Evolutionary conservation across 2,329 filamentous ascomycete genomes (phyloP).

Genomic region (Knufia fluminis): DNA sequence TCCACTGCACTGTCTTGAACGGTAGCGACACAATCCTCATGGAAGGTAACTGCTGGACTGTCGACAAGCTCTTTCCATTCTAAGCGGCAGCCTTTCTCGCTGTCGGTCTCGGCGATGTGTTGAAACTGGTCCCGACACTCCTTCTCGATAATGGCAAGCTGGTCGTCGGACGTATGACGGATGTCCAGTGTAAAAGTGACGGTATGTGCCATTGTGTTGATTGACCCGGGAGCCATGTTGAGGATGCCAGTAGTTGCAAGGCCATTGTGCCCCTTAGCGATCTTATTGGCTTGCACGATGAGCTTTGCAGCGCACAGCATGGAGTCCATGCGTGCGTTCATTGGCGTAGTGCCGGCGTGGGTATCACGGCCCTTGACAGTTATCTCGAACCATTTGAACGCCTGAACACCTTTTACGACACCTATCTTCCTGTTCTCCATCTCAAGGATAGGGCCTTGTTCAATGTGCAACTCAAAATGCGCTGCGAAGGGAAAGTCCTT

Average conservation of each 20-base stretch:
- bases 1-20: slow-evolving; percentile 52
- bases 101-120: slow-evolving; percentile 17
- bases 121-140: slow-evolving; percentile 18
- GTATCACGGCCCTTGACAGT: slow-evolving; percentile 58
- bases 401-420: slow-evolving; percentile 64
- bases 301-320: slow-evolving; percentile 59
- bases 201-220: slow-evolving; percentile 47
- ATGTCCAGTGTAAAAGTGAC: slow-evolving; percentile 20
- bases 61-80: slow-evolving; percentile 23
- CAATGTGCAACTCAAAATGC: slow-evolving; percentile 79
- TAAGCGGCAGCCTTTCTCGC: slow-evolving; percentile 21
- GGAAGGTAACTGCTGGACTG: slow-evolving; percentile 50
- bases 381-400: slow-evolving; percentile 65
- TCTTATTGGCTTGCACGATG: slow-evolving; percentile 57
- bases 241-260: slow-evolving; percentile 64
- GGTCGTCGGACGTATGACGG: slow-evolving; percentile 14
- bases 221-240: slow-evolving; percentile 55
- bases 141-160: slow-evolving; percentile 18
- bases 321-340: slow-evolving; percentile 58
- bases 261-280: slow-evolving; percentile 53
- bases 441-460: slow-evolving; percentile 71
- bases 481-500: slow-evolving; percentile 58
- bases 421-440: slow-evolving; percentile 56
- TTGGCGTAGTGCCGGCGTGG: slow-evolving; percentile 67
- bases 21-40: slow-evolving; percentile 57